Evolutionary conservation across 768 basidiomycete species (phyloP), one percentile per base, ranked within the genome.

Genomic region (Tephrocybe sp.): DNA sequence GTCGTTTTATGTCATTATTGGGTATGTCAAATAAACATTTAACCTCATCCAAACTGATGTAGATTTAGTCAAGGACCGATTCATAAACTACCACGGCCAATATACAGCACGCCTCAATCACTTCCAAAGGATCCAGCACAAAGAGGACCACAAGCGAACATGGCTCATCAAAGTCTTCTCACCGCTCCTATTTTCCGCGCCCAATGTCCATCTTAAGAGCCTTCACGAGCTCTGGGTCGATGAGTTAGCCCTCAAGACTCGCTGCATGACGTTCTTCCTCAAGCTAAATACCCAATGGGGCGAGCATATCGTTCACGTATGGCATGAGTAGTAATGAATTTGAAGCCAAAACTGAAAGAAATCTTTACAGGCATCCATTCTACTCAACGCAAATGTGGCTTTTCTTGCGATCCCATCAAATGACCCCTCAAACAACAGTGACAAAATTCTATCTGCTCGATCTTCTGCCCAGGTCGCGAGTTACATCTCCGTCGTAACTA

Each of bases 191-290:
- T 79, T 81, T 60, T 70, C 66, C 49, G 61, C 68, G 11, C 80
- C 81, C 0, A 61, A 71, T 32, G 58, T 67, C 12, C 77, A 78
- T 28, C 56, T 80, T 18, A 62, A 60, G 4, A 53, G 63, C 18
- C 57, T 83, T 28, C 69, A 75, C 39, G 69, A 64, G 26, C 66
- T 80, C 20, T 83, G 75, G 66, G 70, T 80, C 0, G 81, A 83
- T 50, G 50, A 64, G 2, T 62, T 73, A 18, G 70, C 67, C 2
- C 64, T 67, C 51, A 65, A 62, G 34, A 55, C 57, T 18, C 68
- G 56, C 14, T 81, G 78, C 75, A 63, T 59, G 1, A 58, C 55
- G 21, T 74, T 78, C 30, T 63, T 76, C 43, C 43, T 47, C 2
- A 69, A 68, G 34, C 33, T 76, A 12, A 68, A 64, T 23, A 62